Evolutionary conservation across 129 eudicot genomes (phyloP).

Genomic region (Lonicera japonica): DNA sequence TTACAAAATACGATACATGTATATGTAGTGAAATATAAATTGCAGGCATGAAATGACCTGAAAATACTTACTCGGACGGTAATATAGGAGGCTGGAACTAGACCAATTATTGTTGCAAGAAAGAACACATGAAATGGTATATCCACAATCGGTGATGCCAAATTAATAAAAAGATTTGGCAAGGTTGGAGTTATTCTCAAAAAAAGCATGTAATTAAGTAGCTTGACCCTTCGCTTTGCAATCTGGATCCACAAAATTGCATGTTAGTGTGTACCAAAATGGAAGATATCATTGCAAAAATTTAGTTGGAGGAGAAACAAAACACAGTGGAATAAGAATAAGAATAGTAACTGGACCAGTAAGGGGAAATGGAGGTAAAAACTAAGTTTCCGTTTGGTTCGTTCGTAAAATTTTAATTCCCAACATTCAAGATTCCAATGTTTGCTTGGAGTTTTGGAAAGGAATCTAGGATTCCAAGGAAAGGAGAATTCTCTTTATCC

Average conservation of each 20-base stretch:
- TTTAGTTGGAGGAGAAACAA: too few species aligned
- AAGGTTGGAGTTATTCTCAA: conserved; percentile 79
- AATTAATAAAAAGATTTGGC: conserved; percentile 83
- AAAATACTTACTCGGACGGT: conserved; percentile 65
- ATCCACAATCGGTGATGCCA: conserved; percentile 91
- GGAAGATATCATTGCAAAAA: neutral
- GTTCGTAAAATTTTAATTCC: too few species aligned
- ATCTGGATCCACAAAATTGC: conserved; percentile 32
- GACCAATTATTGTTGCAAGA: conserved; percentile 74
- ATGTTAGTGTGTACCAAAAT: conserved; percentile 12
- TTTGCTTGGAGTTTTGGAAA: too few species aligned
- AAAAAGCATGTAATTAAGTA: conserved; percentile 90
- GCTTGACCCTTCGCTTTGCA: conserved; percentile 63
- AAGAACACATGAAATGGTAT: conserved; percentile 85
- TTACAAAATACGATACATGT: too few species aligned
- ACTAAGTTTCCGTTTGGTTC: too few species aligned
- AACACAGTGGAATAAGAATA: too few species aligned
- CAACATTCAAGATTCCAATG: too few species aligned
- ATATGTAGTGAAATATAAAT: too few species aligned
- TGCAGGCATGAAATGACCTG: neutral
- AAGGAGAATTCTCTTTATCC: too few species aligned
- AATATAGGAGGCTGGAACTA: conserved; percentile 75
- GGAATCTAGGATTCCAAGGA: too few species aligned
- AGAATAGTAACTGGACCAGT: too few species aligned
- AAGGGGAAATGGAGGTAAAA: too few species aligned